These are phyloP conservation scores for Kodamaea leandrae DNA, from an alignment of 805 yeast genomes.

Conservation along the genomic window DNA sequence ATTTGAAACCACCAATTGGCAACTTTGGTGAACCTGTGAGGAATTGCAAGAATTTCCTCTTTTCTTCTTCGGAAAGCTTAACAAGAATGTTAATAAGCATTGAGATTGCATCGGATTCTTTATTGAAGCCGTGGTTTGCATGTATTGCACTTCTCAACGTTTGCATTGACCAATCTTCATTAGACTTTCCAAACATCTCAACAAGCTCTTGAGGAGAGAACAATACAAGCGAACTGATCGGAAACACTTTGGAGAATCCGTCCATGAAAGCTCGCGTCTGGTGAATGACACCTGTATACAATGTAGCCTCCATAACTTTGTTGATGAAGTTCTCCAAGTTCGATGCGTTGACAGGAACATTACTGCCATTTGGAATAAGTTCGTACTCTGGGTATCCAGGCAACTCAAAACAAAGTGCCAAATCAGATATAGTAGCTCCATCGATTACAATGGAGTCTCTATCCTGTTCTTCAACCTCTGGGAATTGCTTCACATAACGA, in stretches of 20 bases:
- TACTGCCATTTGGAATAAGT: conserved; percentile 55
- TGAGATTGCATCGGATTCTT: conserved; percentile 62
- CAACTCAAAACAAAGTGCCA: conserved; percentile 63
- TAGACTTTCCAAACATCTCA: conserved; percentile 68
- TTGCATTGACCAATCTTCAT: conserved; percentile 81
- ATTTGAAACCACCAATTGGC: conserved; percentile 91
- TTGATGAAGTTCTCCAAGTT: conserved; percentile 61
- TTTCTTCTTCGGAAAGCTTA: conserved; percentile 50
- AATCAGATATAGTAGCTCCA: conserved; percentile 46
- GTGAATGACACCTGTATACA: conserved; percentile 59
- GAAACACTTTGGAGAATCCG: conserved; percentile 84
- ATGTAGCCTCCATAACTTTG: conserved; percentile 53
- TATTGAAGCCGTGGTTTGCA: conserved; percentile 88
- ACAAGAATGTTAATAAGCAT: conserved; percentile 62
- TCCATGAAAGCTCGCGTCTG: conserved; percentile 69
- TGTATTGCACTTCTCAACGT: conserved; percentile 59
- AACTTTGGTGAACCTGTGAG: conserved; percentile 90
- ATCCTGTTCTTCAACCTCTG: conserved; percentile 14
- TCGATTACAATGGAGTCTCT: conserved; percentile 23
- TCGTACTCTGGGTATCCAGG: conserved; percentile 74
- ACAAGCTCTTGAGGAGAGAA: conserved; percentile 75
- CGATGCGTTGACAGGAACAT: conserved; percentile 43
- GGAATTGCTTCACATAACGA: conserved; percentile 35
- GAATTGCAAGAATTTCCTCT: conserved; percentile 77
- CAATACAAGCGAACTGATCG: conserved; percentile 65